Base-by-base conservation (phyloP, 495 filamentous ascomycete species). In the Neurospora intermedia region DNA sequence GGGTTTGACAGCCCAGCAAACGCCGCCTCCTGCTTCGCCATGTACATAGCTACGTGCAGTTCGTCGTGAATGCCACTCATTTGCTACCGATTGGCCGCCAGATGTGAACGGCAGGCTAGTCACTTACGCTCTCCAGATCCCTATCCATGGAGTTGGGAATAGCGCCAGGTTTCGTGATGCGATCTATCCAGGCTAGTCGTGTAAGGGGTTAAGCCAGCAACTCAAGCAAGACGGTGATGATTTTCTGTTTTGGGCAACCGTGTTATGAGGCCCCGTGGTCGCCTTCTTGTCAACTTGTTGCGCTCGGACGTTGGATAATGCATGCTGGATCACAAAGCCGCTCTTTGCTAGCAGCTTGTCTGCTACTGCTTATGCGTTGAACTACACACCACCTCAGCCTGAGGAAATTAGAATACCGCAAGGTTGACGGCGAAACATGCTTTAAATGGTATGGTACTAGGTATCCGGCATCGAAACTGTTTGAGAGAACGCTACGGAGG, bases 121-220 rank as follows among this genome's bases (percentile, higher is more conserved):
- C 20, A 27, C 46, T 54, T 1, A 62, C 54, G 54, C 54, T 18
- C 54, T 66, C 27, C 54, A 35, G 23, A 66, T 66, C 54, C 54
- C 54, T 35, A 38, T 7, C 27, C 54, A 66, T 79, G 48, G 80
- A 73, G 71, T 81, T 77, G 59, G 80, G 54, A 40, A 70, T 35
- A 35, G 54, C 45, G 59, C 72, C 66, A 73, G 46, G 72, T 73
- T 73, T 70, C 72, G 72, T 18, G 71, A 73, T 73, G 54, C 72
- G 62, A 62, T 69, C 39, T 42, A 20, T 31, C 31, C 72, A 73
- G 72, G 27, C 54, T 62, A 62, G 15, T 35, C 54, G 35, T 62
- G 27, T 35, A 35, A 35, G 54, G 54, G 27, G 54, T 9, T 7
- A 16, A 18, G 15, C 13, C 27, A 62, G 13, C 48, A 59, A 62